Conservation (phyloP, 1,284 basidiomycete species). For the Leccinum griseonigrum region DNA sequence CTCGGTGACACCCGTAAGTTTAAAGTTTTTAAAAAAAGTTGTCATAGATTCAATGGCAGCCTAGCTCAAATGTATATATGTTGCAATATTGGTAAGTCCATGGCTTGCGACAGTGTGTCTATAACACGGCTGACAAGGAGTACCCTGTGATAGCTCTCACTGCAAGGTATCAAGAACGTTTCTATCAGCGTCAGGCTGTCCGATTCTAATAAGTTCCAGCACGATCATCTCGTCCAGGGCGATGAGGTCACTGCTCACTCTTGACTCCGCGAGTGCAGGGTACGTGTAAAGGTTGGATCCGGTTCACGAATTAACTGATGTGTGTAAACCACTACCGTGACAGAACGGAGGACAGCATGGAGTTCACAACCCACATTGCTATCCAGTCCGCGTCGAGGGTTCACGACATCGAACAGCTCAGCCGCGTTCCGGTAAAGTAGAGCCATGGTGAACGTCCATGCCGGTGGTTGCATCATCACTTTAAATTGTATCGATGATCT, state of each 20-base stretch:
- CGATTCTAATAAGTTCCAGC: slow-evolving; percentile 7
- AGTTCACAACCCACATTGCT: slow-evolving; percentile 18
- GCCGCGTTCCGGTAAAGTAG: background rate
- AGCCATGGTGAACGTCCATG: background rate
- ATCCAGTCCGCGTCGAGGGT: background rate
- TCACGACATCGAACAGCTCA: background rate
- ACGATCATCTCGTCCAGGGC: slow-evolving; percentile 14
- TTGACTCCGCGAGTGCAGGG: background rate
- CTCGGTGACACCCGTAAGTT: slow-evolving; percentile 6
- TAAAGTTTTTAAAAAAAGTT: background rate
- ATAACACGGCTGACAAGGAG: background rate
- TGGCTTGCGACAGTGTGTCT: background rate
- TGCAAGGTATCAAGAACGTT: slow-evolving; percentile 8
- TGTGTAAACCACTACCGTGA: background rate
- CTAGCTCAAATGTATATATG: slow-evolving; percentile 1
- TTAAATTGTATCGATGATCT: background rate
- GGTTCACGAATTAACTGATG: slow-evolving; percentile 1
- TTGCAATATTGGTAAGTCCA: slow-evolving; percentile 8
- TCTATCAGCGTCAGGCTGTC: background rate
- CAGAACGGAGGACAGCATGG: background rate
- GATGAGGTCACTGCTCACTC: slow-evolving; percentile 10
- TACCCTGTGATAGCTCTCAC: slow-evolving; percentile 4
- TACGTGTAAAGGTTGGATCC: slow-evolving; percentile 3
- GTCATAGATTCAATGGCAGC: background rate
- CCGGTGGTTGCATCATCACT: background rate